Evolutionary conservation across 2,329 filamentous ascomycete genomes (phyloP).

Genomic region (Sporothrix globosa): DNA sequence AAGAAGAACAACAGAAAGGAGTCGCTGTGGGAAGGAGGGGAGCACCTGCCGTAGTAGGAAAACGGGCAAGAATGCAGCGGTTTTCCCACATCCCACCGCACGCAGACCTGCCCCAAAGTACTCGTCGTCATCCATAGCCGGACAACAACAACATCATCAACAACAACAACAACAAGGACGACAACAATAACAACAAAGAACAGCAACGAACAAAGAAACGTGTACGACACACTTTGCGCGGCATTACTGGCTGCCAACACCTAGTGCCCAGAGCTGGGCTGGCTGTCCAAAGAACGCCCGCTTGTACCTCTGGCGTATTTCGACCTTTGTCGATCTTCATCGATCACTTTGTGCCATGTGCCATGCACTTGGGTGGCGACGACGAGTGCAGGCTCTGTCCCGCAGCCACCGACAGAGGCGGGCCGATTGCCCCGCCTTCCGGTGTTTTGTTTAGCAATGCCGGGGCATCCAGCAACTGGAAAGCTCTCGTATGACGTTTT

Average conservation of each 20-base stretch:
- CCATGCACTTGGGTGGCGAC: not conserved
- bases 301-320: slow-evolving; percentile 6
- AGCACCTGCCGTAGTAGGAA: not conserved
- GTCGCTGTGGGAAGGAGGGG: slow-evolving; percentile 5
- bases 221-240: not conserved
- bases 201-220: not conserved
- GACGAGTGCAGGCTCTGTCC: slow-evolving; percentile 12
- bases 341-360: no score
- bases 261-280: not conserved
- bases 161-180: not conserved
- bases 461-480: no score
- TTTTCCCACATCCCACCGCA: not conserved
- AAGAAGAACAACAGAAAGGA: not conserved
- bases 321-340: not conserved
- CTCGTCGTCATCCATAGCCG: slow-evolving; percentile 4
- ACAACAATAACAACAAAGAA: not conserved
- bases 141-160: not conserved
- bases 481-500: no score
- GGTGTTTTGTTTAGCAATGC: no score
- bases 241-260: no score
- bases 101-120: not conserved
- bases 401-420: slow-evolving; percentile 2
- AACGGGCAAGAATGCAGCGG: not conserved
- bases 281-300: not conserved
- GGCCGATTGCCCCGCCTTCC: no score